phyloP scores from a whole-genome alignment of 2,329 filamentous ascomycete species.

The Atkinsonella texensis region DNA sequence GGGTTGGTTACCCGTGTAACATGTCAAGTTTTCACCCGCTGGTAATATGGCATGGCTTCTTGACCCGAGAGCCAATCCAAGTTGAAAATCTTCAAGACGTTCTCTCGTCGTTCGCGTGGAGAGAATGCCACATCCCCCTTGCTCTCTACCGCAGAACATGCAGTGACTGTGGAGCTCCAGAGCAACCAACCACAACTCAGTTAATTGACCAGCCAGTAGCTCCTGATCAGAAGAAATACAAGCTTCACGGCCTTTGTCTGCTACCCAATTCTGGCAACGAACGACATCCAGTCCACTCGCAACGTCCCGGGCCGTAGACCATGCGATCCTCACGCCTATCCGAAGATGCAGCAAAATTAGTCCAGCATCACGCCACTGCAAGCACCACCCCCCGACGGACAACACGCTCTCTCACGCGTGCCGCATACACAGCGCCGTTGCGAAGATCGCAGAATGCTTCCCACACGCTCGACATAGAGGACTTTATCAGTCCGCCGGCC shows the following conservation, averaged over 20 bases:
- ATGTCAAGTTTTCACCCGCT: too few relatives aligned
- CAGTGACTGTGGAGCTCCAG: neutral
- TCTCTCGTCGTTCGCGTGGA: too few relatives aligned
- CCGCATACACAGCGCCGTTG: constrained; percentile 24
- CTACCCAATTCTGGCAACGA: neutral
- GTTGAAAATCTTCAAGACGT: too few relatives aligned
- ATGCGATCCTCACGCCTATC: constrained; percentile 50
- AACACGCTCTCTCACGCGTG: constrained; percentile 38
- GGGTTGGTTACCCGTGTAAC: too few relatives aligned
- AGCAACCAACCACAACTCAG: neutral
- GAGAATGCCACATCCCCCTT: neutral
- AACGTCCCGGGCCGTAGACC: neutral
- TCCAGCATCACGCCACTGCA: constrained; percentile 23
- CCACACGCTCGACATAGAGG: constrained; percentile 41
- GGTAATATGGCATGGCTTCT: too few relatives aligned
- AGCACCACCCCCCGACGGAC: constrained; percentile 28
- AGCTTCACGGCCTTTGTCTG: neutral
- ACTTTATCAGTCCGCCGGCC: constrained; percentile 27
- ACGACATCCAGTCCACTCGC: neutral
- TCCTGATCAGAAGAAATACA: neutral
- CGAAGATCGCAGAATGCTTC: constrained; percentile 10
- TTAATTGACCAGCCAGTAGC: neutral
- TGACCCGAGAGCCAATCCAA: too few relatives aligned
- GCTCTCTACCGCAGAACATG: neutral
- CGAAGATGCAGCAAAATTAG: constrained; percentile 44